Conservation (phyloP, 2,329 filamentous ascomycete genomes). For the Sporothrix schenckii region DNA sequence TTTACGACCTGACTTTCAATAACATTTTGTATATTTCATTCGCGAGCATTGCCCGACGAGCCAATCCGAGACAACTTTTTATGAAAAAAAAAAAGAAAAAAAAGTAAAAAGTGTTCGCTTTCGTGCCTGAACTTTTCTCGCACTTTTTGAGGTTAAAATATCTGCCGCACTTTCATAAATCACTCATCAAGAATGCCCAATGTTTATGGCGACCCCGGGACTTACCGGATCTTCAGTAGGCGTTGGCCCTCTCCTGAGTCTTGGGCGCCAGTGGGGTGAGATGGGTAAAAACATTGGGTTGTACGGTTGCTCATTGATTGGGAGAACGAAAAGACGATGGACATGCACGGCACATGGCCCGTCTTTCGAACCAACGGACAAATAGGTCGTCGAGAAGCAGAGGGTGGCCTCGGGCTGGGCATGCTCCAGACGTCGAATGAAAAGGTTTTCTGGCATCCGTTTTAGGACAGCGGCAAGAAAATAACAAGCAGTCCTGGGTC, state of each 20-base stretch:
- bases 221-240: conserved; percentile 20
- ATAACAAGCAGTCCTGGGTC: neutral
- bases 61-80: neutral
- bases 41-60: conserved; percentile 10
- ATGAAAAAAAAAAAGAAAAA: no score
- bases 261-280: neutral
- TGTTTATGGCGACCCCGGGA: neutral
- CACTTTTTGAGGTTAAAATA: neutral
- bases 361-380: neutral
- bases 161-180: neutral
- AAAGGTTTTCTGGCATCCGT: neutral
- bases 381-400: neutral
- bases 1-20: neutral
- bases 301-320: no score
- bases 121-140: neutral
- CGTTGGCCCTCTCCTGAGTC: conserved; percentile 10
- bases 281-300: neutral
- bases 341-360: conserved; percentile 15
- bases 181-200: conserved; percentile 14
- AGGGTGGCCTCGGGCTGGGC: conserved; percentile 1
- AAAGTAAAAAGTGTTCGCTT: no score
- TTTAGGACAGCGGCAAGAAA: no score
- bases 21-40: no score
- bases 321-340: neutral
- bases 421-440: neutral